These are phyloP conservation scores for Dacryopinax spathularia DNA, from an alignment of 768 basidiomycete species.

Conservation along the genomic window DNA sequence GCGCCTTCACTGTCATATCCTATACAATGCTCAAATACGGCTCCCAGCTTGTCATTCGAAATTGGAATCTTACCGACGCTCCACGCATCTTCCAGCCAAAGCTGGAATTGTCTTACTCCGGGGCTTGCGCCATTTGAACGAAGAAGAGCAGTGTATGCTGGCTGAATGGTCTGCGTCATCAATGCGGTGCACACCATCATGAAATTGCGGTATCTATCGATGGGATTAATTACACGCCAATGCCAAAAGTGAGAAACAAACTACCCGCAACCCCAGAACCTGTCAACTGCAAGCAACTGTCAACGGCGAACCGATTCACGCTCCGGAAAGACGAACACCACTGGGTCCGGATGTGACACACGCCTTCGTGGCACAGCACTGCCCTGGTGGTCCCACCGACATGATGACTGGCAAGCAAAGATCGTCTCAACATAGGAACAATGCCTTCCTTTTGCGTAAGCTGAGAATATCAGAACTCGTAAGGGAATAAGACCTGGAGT, in stretches of 20 bases:
- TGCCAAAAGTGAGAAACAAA: conserved; percentile 3
- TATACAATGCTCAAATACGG: conserved; percentile 13
- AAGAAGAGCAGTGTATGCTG: conserved; percentile 47
- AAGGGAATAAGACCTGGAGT: background rate
- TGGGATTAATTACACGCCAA: background rate
- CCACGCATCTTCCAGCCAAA: conserved; percentile 76
- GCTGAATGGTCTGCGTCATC: conserved; percentile 49
- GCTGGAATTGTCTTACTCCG: conserved; percentile 58
- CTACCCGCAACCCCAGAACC: conserved; percentile 59
- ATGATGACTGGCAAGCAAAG: conserved; percentile 37
- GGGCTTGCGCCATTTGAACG: conserved; percentile 36
- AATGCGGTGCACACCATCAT: conserved; percentile 62
- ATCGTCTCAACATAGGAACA: conserved; percentile 46
- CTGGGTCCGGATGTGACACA: conserved; percentile 46
- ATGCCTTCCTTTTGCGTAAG: conserved; percentile 32
- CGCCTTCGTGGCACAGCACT: conserved; percentile 46
- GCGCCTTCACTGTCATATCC: conserved; percentile 68
- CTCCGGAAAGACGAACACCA: conserved; percentile 26
- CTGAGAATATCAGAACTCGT: background rate
- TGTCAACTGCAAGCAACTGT: conserved; percentile 26
- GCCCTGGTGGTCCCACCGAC: conserved; percentile 41
- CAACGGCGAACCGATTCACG: background rate
- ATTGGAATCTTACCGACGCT: conserved; percentile 33
- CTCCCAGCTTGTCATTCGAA: background rate
- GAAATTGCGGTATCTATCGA: conserved; percentile 62